Base-by-base conservation (phyloP, 2,329 filamentous ascomycete genomes). In the Fulvia fulva region DNA sequence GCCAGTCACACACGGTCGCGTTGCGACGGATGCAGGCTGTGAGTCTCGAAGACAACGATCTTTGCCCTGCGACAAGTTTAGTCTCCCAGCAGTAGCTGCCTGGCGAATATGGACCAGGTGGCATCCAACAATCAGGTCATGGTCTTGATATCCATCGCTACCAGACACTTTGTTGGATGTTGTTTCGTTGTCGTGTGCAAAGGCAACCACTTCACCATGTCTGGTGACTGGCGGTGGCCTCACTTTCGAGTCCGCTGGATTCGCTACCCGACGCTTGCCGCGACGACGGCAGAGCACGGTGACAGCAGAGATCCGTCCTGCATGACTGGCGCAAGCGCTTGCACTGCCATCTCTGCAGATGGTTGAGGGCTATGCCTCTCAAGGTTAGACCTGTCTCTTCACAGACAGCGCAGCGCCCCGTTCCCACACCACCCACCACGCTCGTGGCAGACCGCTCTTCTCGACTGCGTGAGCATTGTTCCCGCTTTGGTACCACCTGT, bases 371-470 rank as follows among this genome's bases (percentile, higher is more conserved):
- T 32, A 11, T 50, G 2, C 47, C 26, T 50, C 3, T 21, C 47
- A 32, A 26, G 47, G 23, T 50, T 50, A 50, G 47, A 50, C 23
- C 47, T 32, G 47, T 21, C 7, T 32, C 25, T 21, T 28, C 23
- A 5, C 23, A 32, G 47, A 50, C 47, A 50, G 16, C 47, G 47
- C 47, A 50, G 47, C 9, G 26, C 26, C 22, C 47, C 26, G 26
- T 11, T 50, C 7, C 23, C 47, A 11, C 5, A 21, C n/a, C 26
- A 26, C 26, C n/a, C 7, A 21, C 47, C 8, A 3, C 47, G 25
- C 47, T 32, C 47, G 47, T 32, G 47, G 47, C 47, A 50, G 47
- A 50, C 47, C 47, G 47, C 47, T 32, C 25, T 50, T 50, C 26
- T 50, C 11, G 47, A 28, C 47, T 28, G 21, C 44, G 19, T 47